Percentiles rank a stretch among this genome's conserved stretches.
These are phyloP conservation scores for Vicia sativa DNA, from an alignment of 306 rosid species.

Conservation along the genomic window DNA sequence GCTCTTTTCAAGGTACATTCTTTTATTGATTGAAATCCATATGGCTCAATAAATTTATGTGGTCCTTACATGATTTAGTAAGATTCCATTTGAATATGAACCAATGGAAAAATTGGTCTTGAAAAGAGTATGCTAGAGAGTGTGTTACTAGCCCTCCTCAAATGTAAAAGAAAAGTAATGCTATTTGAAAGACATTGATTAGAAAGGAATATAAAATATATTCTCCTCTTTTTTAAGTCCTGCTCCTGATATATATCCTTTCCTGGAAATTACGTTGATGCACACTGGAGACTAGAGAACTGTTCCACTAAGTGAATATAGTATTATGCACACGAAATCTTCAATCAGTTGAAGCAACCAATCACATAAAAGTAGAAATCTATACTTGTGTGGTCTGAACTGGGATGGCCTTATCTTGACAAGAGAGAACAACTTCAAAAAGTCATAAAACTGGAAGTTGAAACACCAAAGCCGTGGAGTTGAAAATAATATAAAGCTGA, in stretches of 20 bases:
- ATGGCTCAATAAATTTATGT: background rate
- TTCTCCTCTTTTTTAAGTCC: constrained; percentile 14
- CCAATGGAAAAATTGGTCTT: background rate
- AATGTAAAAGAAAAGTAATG: background rate
- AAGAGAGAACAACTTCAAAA: constrained; percentile 35
- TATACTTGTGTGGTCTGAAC: constrained; percentile 35
- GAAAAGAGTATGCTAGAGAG: background rate
- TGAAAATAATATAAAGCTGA: constrained; percentile 2
- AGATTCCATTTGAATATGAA: background rate
- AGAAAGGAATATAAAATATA: constrained; percentile 25
- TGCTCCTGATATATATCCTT: constrained; percentile 29
- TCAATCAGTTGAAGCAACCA: constrained; percentile 29
- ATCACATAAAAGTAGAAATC: constrained; percentile 30
- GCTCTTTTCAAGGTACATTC: background rate
- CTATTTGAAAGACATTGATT: constrained; percentile 32
- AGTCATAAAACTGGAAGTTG: constrained; percentile 34
- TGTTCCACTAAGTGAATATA: constrained; percentile 8
- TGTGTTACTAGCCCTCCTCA: background rate
- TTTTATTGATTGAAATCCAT: background rate
- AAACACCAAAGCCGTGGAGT: constrained; percentile 34
- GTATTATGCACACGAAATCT: constrained; percentile 44
- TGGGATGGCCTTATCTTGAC: constrained; percentile 43
- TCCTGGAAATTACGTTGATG: constrained; percentile 33
- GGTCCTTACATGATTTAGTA: background rate
- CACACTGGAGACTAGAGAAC: constrained; percentile 34